Percentiles rank a stretch among this genome's conserved stretches.
These are phyloP conservation scores for Pontederia crassipes DNA, from an alignment of 176 grass and related monocot species.

Conservation along the genomic window DNA sequence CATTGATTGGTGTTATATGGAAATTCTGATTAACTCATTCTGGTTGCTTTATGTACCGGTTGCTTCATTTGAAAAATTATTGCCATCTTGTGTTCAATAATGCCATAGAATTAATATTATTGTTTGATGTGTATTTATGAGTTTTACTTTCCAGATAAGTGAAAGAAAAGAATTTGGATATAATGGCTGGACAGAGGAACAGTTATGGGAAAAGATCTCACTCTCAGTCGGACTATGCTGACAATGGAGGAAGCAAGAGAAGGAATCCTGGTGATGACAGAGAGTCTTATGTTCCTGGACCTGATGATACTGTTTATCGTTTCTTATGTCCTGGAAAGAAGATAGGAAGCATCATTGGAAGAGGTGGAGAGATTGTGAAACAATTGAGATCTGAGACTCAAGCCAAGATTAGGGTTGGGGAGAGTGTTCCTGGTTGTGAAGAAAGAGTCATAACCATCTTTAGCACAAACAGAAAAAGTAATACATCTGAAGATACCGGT, in stretches of 20 bases:
- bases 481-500: conserved; percentile 42
- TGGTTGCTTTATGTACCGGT: no score
- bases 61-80: no score
- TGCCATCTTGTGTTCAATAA: background rate
- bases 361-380: conserved; percentile 90
- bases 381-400: conserved; percentile 75
- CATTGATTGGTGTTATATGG: no score
- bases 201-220: conserved; percentile 54
- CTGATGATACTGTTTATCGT: conserved; percentile 73
- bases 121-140: no score
- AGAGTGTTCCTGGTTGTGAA: conserved; percentile 72
- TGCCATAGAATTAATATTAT: no score
- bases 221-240: conserved; percentile 53
- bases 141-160: background rate
- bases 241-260: conserved; percentile 75
- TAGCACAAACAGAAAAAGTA: conserved; percentile 73
- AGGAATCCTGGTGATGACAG: conserved; percentile 71
- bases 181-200: conserved; percentile 73
- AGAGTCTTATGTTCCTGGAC: conserved; percentile 60
- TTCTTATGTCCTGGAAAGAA: conserved; percentile 76
- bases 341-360: conserved; percentile 94
- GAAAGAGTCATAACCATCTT: conserved; percentile 86
- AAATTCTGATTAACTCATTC: no score
- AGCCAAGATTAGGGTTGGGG: conserved; percentile 85
- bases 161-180: background rate